Base-by-base conservation (phyloP, 306 rosid genomes). In the Gynostemma pentaphyllum region DNA sequence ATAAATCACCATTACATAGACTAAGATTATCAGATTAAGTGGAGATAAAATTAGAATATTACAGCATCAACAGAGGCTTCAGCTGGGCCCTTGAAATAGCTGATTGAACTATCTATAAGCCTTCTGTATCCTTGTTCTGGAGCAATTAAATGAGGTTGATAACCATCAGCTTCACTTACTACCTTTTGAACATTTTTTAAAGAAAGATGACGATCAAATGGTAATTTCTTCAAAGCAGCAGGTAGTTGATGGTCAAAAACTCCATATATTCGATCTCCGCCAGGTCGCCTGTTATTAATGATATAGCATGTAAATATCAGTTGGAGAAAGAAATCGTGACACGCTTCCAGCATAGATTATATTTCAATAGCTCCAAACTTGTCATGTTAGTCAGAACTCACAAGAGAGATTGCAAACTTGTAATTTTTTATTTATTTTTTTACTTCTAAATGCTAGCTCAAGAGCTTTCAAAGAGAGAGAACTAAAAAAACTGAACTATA, bases 61-160 rank as follows among this genome's bases (percentile, higher is more conserved):
- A 94, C 99, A 50, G 99, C 97, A 84, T 94, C 99, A 64, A 94
- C 97, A 10, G 99, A 88, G 72, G 99, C 99, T 76, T 94, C 99
- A 66, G 99, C 96, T 7, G 99, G 99, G 79, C 99, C 99, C 84
- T 84, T 94, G 78, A 94, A 94, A 72, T 80, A 88, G 73, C 92
- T 70, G 3, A 94, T 94, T 70, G 97, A 86, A 71, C 95, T 88
- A 30, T 94, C 99, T 75, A 94, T 88, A 67, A 94, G 97, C 72
- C 97, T 88, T 74, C 97, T 79, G 70, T 94, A 94, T 59, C 99
- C 99, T 82, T 94, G 99, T 63, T 94, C 99, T 37, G 99, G 99
- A 71, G 99, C 99, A 74, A 94, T 88, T 75, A 94, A 83, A 74
- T 94, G 99, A 59, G 99, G 99, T 47, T 94, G 99, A 75, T 94